These are phyloP conservation scores for Calycina herbarum DNA, from an alignment of 2,329 filamentous ascomycete genomes.

Conservation along the genomic window DNA sequence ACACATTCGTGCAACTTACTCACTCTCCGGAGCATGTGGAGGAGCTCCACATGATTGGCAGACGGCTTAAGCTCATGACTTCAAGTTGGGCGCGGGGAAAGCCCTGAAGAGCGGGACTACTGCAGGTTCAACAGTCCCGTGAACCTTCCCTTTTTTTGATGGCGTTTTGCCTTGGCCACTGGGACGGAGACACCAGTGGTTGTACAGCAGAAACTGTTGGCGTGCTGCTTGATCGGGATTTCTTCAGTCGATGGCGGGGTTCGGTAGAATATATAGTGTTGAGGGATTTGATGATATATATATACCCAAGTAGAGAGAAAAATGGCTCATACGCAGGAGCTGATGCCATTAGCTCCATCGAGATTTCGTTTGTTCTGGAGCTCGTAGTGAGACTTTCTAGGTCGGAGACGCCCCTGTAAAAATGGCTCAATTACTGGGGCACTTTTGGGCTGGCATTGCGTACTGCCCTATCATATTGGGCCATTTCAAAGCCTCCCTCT, in stretches of 20 bases:
- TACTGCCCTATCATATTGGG: constrained; percentile 9
- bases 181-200: not conserved
- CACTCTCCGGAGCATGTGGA: not conserved
- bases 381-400: constrained; percentile 7
- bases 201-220: not conserved
- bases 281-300: not conserved
- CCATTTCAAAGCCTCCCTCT: constrained; percentile 8
- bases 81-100: not conserved
- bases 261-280: not conserved
- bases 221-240: not conserved
- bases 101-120: constrained; percentile 10
- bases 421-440: not conserved
- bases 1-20: not conserved
- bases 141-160: constrained; percentile 12
- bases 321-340: constrained; percentile 1
- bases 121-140: constrained; percentile 18
- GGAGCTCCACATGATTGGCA: not conserved
- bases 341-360: not conserved
- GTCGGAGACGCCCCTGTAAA: not conserved
- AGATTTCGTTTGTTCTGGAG: constrained; percentile 11
- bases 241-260: not conserved
- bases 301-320: not conserved
- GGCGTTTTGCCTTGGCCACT: constrained; percentile 8
- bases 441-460: not conserved
- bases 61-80: not conserved